Percentiles rank a stretch among this genome's conserved stretches.
Evolutionary conservation across 495 filamentous ascomycete species (phyloP).

Genomic region (Aspergillus heteromorphus): DNA sequence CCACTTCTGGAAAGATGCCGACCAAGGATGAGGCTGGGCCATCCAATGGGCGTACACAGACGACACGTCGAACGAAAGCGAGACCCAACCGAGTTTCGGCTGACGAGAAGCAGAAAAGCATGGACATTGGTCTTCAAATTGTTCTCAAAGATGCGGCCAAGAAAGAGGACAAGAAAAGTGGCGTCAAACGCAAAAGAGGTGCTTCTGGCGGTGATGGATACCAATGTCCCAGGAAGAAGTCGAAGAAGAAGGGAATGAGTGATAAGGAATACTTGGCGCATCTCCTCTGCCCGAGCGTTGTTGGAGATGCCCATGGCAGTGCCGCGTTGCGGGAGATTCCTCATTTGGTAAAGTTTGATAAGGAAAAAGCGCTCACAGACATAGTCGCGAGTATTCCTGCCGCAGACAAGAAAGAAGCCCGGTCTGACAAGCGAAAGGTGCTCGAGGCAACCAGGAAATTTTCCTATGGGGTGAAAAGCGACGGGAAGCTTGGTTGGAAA

Average conservation of each 20-base stretch:
- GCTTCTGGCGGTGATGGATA: background rate
- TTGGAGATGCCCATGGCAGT: constrained; percentile 18
- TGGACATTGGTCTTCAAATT: constrained; percentile 11
- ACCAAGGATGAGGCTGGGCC: no score
- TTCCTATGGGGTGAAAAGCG: constrained; percentile 22
- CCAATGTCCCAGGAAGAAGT: background rate
- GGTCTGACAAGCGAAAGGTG: constrained; percentile 14
- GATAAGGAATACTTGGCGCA: background rate
- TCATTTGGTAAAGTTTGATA: constrained; percentile 5
- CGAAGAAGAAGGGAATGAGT: background rate
- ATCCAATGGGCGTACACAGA: background rate
- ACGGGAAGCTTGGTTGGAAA: constrained; percentile 39
- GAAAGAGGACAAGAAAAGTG: background rate
- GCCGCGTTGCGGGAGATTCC: constrained; percentile 4
- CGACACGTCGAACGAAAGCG: background rate
- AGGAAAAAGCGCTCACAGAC: constrained; percentile 17
- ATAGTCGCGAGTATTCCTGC: constrained; percentile 18
- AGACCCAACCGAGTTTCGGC: constrained; percentile 9
- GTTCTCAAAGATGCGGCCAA: background rate
- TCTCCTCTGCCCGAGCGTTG: constrained; percentile 7
- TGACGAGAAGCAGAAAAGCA: constrained; percentile 11
- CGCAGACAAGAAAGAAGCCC: constrained; percentile 7
- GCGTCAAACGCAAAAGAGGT: background rate
- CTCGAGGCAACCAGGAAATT: constrained; percentile 37
- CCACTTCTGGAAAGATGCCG: background rate